phyloP scores from a whole-genome alignment of 495 filamentous ascomycete species.

The Aspergillus incahuasiensis region DNA sequence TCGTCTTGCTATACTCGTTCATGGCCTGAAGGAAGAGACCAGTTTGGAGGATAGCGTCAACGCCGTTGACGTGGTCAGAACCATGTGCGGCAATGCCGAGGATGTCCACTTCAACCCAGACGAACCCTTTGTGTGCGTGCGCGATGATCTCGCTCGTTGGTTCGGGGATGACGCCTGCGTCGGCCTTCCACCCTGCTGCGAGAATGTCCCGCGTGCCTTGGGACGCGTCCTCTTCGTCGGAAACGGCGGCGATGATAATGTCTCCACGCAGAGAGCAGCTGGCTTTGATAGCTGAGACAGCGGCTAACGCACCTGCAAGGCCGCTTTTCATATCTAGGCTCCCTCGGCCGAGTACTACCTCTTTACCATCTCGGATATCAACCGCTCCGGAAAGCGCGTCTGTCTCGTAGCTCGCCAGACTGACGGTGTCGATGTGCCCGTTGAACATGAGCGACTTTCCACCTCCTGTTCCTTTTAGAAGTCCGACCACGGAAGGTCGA shows the following conservation, averaged over 20 bases:
- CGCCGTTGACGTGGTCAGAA: slow-evolving; percentile 33
- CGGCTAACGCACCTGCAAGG: slow-evolving; percentile 36
- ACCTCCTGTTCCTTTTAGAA: slow-evolving; percentile 38
- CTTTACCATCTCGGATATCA: slow-evolving; percentile 26
- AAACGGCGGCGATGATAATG: slow-evolving; percentile 44
- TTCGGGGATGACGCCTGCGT: slow-evolving; percentile 41
- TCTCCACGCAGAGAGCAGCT: slow-evolving; percentile 31
- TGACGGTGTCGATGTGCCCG: slow-evolving; percentile 48
- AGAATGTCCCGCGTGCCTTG: slow-evolving; percentile 43
- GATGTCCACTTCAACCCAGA: slow-evolving; percentile 44
- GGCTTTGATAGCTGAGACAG: slow-evolving; percentile 28
- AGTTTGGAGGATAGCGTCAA: slow-evolving; percentile 41
- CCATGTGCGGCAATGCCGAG: slow-evolving; percentile 44
- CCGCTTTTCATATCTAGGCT: slow-evolving; percentile 47
- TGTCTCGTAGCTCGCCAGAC: slow-evolving; percentile 35
- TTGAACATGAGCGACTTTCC: slow-evolving; percentile 48
- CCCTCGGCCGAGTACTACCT: slow-evolving; percentile 39
- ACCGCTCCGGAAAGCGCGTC: slow-evolving; percentile 38
- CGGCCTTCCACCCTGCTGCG: slow-evolving; percentile 44
- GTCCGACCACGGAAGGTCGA: slow-evolving; percentile 44
- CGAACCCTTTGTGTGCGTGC: slow-evolving; percentile 45
- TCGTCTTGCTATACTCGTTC: slow-evolving; percentile 30
- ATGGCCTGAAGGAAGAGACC: slow-evolving; percentile 41
- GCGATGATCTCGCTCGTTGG: slow-evolving; percentile 33
- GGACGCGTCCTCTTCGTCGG: slow-evolving; percentile 45